Base-by-base conservation (phyloP, 2,329 filamentous ascomycete species). In the Stromatinia cepivora region DNA sequence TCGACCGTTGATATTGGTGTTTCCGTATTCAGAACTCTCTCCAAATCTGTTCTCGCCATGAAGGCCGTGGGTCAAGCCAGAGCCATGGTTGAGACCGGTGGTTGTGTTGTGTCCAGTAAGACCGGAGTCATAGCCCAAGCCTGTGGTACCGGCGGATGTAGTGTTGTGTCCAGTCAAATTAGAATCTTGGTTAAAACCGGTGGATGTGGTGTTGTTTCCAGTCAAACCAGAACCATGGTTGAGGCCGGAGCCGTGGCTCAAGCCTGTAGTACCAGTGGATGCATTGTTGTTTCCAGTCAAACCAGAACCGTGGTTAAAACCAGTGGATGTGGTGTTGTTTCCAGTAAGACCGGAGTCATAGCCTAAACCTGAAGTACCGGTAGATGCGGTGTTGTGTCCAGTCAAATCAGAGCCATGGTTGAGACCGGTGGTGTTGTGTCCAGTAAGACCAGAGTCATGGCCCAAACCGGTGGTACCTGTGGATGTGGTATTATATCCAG, bases 21-120 rank as follows among this genome's bases (percentile, higher is more conserved):
- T 72, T 25, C 56, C 70, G 63, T 70, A 69, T 10, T 71, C 70
- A 7, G 66, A 71, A 69, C 70, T 68, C 31, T 63, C 62, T 39
- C 58, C 65, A n/a, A 70, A 45, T 20, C 45, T 25, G 17, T 58
- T 22, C 54, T 70, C 64, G 6, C 71, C 69, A 46, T 68, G 28
- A 22, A 71, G 50, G 36, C 67, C 64, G n/a, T 53, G 53, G 28
- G 52, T 46, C 28, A 45, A 45, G 15, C 39, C 25, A 28, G 58
- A 61, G 22, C 17, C 42, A 61, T 45, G 58, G n/a, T 13, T 61
- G 28, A 42, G 17, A 31, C 36, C 36, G 5, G 36, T 10, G 0
- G 25, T 36, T 6, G 28, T 56, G 28, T 36, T 56, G 10, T 56
- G 39, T 15, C 34, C 57, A 13, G 52, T 25, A n/a, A 42, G 34